Evolutionary conservation across 192 early-diverging fungal genomes (phyloP).

Genomic region (Chytriomyces sp.): DNA sequence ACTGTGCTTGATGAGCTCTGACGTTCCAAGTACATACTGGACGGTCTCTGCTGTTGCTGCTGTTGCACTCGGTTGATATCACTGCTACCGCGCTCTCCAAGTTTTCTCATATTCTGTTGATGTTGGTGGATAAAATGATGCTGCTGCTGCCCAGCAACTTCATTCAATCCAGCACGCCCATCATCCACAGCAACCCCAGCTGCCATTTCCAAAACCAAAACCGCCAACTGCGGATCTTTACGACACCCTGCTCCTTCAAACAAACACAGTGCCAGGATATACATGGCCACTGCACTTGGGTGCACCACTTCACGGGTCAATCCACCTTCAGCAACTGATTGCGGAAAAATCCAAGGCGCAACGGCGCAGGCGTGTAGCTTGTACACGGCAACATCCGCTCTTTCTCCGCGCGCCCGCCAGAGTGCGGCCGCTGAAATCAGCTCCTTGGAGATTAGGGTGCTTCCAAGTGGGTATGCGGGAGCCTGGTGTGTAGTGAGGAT

Average conservation of each 20-base stretch:
- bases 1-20: too few relatives aligned
- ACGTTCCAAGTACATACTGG: not conserved
- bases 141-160: not conserved
- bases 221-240: slow-evolving; percentile 4
- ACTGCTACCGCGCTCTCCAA: not conserved
- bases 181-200: slow-evolving; percentile 32
- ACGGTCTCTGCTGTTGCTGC: not conserved
- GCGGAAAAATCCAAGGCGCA: slow-evolving; percentile 3
- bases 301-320: slow-evolving; percentile 16
- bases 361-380: slow-evolving; percentile 27
- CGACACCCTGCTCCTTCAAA: slow-evolving; percentile 14
- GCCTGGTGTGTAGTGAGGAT: not conserved
- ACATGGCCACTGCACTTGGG: slow-evolving; percentile 19
- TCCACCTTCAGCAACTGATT: not conserved
- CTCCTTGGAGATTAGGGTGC: not conserved
- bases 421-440: not conserved
- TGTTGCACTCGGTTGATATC: not conserved
- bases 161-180: not conserved
- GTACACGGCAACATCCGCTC: not conserved
- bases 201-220: slow-evolving; percentile 26
- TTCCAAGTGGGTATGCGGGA: not conserved
- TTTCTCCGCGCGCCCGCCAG: slow-evolving; percentile 1
- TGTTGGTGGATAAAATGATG: too few relatives aligned
- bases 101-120: too few relatives aligned
- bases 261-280: slow-evolving; percentile 29